These are phyloP conservation scores for Cryptococcus wingfieldii DNA, from an alignment of 1,284 basidiomycete genomes.

Conservation along the genomic window DNA sequence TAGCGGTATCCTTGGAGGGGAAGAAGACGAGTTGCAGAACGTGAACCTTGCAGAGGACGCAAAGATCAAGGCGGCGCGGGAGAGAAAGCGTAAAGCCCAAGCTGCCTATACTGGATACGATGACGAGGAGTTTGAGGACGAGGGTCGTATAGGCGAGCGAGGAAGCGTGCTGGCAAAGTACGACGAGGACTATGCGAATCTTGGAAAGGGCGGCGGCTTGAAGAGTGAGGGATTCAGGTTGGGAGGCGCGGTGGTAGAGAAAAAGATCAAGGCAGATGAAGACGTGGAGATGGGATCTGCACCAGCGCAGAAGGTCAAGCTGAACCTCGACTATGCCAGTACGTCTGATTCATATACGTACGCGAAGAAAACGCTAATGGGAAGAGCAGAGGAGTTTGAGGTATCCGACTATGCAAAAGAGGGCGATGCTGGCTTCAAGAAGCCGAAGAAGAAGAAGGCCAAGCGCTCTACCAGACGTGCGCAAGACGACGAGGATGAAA, in stretches of 20 bases:
- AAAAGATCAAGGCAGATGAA: conserved; percentile 51
- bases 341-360: conserved; percentile 42
- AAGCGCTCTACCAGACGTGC: conserved; percentile 71
- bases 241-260: conserved; percentile 52
- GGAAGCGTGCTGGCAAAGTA: conserved; percentile 88
- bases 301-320: conserved; percentile 40
- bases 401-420: conserved; percentile 83
- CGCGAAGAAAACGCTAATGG: not conserved
- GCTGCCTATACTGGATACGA: conserved; percentile 89
- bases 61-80: conserved; percentile 59
- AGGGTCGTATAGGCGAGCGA: conserved; percentile 67
- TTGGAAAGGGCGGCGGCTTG: conserved; percentile 37
- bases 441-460: conserved; percentile 84
- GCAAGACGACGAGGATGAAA: conserved; percentile 60
- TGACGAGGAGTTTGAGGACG: conserved; percentile 75
- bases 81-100: conserved; percentile 78
- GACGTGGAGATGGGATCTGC: conserved; percentile 54
- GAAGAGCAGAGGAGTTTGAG: conserved; percentile 71
- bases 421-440: conserved; percentile 90
- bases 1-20: conserved; percentile 83
- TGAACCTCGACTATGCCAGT: conserved; percentile 90
- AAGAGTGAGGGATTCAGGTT: conserved; percentile 66
- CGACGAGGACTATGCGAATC: conserved; percentile 68
- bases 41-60: conserved; percentile 85
- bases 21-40: conserved; percentile 98